phyloP scores from a whole-genome alignment of 768 basidiomycete species.

The Clitopilus hobsonii region DNA sequence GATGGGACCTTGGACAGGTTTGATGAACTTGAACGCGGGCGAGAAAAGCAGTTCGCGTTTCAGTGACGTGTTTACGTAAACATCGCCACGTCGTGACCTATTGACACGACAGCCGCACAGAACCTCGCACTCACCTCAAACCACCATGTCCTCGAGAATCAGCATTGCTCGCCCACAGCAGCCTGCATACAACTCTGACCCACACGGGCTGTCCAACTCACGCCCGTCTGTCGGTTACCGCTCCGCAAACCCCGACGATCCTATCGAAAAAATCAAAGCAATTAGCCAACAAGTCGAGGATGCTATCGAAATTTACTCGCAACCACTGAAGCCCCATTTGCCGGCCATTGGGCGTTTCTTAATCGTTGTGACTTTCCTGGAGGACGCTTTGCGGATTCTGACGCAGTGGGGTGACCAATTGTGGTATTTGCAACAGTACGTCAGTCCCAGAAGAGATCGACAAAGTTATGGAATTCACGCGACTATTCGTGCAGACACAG shows the following conservation, averaged over 20 bases:
- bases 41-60: neutral
- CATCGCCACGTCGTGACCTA: constrained; percentile 43
- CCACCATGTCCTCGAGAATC: constrained; percentile 77
- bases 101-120: constrained; percentile 34
- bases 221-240: constrained; percentile 69
- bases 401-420: constrained; percentile 97
- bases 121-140: constrained; percentile 26
- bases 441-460: too few relatives aligned
- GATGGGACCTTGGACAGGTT: too few relatives aligned
- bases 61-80: constrained; percentile 26
- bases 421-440: constrained; percentile 93
- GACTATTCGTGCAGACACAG: constrained; percentile 61
- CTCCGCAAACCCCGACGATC: constrained; percentile 78
- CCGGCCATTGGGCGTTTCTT: constrained; percentile 94
- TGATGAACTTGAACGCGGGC: too few relatives aligned
- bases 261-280: constrained; percentile 69
- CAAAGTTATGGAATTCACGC: constrained; percentile 7
- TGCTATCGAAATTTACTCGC: constrained; percentile 84
- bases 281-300: constrained; percentile 83
- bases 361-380: constrained; percentile 97
- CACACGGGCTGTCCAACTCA: constrained; percentile 76
- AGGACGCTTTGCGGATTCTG: constrained; percentile 90
- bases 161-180: constrained; percentile 71
- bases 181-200: constrained; percentile 60
- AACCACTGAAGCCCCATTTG: constrained; percentile 90